phyloP scores from a whole-genome alignment of 441 rosid genomes.

The Jatropha multifida region DNA sequence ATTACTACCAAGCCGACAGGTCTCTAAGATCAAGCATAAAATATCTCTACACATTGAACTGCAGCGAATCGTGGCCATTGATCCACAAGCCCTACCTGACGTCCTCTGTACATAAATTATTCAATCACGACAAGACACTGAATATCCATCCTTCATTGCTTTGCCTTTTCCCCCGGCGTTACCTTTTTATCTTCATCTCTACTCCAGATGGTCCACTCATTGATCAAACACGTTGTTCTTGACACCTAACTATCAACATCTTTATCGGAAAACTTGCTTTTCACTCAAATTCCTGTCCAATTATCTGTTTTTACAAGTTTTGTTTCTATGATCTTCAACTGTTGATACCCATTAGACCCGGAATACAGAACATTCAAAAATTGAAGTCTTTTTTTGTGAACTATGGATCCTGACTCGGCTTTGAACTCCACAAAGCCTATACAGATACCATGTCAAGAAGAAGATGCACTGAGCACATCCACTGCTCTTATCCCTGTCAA shows the following conservation, averaged over 20 bases:
- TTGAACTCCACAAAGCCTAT: constrained; percentile 37
- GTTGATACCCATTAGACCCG: background rate
- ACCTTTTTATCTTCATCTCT: background rate
- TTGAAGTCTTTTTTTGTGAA: background rate
- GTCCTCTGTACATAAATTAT: too few relatives aligned
- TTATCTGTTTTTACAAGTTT: background rate
- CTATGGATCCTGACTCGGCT: constrained; percentile 39
- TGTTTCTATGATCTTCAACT: background rate
- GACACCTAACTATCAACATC: background rate
- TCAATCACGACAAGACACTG: background rate
- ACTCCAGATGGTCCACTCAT: background rate
- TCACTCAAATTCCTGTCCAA: background rate
- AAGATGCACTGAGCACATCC: constrained; percentile 37
- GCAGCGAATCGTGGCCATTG: background rate
- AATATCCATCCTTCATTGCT: background rate
- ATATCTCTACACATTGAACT: too few relatives aligned
- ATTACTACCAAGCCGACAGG: too few relatives aligned
- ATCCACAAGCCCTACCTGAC: background rate
- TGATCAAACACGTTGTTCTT: background rate
- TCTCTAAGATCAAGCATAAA: too few relatives aligned
- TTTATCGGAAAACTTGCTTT: background rate
- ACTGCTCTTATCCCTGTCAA: constrained; percentile 51
- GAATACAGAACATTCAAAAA: background rate
- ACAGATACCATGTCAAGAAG: constrained; percentile 33
- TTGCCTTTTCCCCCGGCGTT: background rate